A percentile compares a stretch with the other conserved stretches of the same genome.
phyloP scores from a whole-genome alignment of 2,329 filamentous ascomycete genomes.

The Paramyrothecium roridum region DNA sequence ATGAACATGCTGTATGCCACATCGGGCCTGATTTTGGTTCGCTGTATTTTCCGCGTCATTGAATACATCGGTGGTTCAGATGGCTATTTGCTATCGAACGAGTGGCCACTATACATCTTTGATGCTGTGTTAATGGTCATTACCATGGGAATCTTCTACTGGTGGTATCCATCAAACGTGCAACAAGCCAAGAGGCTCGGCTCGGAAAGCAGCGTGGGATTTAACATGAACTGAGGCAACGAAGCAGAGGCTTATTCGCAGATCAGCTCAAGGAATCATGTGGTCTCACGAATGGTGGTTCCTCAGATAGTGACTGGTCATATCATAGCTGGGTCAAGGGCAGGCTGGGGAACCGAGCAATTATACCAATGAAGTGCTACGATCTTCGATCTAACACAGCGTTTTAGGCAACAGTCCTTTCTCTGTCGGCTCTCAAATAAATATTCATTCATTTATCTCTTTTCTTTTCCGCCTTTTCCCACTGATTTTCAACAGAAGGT shows the following conservation, averaged over 20 bases:
- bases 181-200: not conserved
- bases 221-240: not conserved
- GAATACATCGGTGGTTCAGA: slow-evolving; percentile 40
- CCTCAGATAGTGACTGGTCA: too few relatives aligned
- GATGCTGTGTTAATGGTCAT: slow-evolving; percentile 22
- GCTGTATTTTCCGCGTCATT: slow-evolving; percentile 41
- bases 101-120: slow-evolving; percentile 38
- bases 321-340: too few relatives aligned
- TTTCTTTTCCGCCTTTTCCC: too few relatives aligned
- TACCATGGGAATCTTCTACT: slow-evolving; percentile 9
- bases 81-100: slow-evolving; percentile 33
- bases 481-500: too few relatives aligned
- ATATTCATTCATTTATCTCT: too few relatives aligned
- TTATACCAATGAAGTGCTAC: too few relatives aligned
- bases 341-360: too few relatives aligned
- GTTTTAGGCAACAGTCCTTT: too few relatives aligned
- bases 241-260: too few relatives aligned
- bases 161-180: slow-evolving; percentile 6
- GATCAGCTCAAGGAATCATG: not conserved
- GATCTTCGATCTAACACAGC: too few relatives aligned
- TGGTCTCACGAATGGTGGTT: too few relatives aligned
- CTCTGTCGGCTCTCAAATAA: too few relatives aligned
- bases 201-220: not conserved
- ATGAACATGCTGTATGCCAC: slow-evolving; percentile 30
- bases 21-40: slow-evolving; percentile 33